Conservation (phyloP, 176 grass and related monocot genomes). For the Eleusine indica region DNA sequence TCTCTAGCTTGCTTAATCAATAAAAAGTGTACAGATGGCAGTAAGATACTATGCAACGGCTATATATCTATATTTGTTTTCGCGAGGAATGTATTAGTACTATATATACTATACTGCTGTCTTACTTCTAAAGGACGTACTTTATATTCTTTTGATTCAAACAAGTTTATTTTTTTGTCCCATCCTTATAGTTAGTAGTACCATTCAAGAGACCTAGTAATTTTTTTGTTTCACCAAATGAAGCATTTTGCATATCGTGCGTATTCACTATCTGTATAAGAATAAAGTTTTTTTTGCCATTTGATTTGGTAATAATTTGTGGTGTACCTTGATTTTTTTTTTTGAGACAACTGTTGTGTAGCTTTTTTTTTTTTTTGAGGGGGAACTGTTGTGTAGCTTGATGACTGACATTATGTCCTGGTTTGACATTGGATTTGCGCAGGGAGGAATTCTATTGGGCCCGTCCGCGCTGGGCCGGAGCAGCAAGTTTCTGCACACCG, state of each 20-base stretch:
- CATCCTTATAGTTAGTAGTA: too few relatives aligned
- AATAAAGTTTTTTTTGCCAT: neutral
- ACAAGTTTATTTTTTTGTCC: neutral
- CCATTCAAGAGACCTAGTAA: too few relatives aligned
- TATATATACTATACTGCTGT: neutral
- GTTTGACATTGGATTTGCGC: constrained; percentile 8
- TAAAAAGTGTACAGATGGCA: neutral
- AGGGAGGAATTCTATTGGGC: constrained; percentile 75
- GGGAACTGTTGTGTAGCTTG: neutral
- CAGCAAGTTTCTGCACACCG: constrained; percentile 63
- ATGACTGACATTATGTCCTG: neutral
- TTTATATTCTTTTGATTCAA: neutral
- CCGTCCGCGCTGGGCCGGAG: constrained; percentile 75
- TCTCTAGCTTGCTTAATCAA: constrained; percentile 24
- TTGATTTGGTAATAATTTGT: neutral
- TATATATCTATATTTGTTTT: neutral
- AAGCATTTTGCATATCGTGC: too few relatives aligned
- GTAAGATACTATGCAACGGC: neutral
- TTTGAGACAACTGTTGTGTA: neutral
- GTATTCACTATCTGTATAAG: neutral
- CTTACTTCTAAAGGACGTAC: neutral
- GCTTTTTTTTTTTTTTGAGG: neutral
- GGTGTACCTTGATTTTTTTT: too few relatives aligned
- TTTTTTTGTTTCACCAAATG: too few relatives aligned
- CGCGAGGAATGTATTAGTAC: neutral